Evolutionary conservation across 257 asterid genomes (phyloP), one percentile per base, ranked within the genome.

Genomic region (Agastache rugosa): DNA sequence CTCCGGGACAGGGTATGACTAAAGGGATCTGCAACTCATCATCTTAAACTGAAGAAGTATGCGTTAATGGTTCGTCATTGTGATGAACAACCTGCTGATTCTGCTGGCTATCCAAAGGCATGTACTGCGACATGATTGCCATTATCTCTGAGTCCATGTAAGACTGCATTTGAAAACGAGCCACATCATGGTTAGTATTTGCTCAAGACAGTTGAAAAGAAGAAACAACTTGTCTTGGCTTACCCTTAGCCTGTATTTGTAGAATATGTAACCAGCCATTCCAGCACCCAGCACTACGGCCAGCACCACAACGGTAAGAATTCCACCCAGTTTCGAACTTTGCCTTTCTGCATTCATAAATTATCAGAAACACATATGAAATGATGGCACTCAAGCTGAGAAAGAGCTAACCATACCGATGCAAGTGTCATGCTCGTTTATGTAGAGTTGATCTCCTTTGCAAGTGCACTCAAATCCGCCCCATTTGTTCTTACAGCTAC

Each of bases 61-160:
- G 91, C 31, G 80, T 76, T 23, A 83, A 81, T 58, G 96, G 93
- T 47, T 91, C 87, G 4, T 77, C 11, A 76, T 87, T 96, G 64
- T 89, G 93, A 75, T 89, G 96, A 25, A 79, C 89, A 31, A 87
- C 85, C 35, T 80, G 95, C 39, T 81, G 92, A 76, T 83, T 83
- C 71, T 91, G 92, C 44, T 90, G 88, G 71, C 83, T 87, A 78
- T 93, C 97, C 2, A 93, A 94, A 41, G 98, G 98, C 98, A 93
- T 91, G 80, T 93, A 93, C 78, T 93, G 98, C 0, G 98, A 86
- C 98, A 93, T 93, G 68, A 93, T 91, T 11, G 98, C 98, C 97
- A 91, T 93, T 59, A 93, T 90, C 93, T 93, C 98, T 0, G 96
- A 82, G 84, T 93, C 97, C 98, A 93, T 93, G 77, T 93, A 93